Evolutionary conservation across 768 basidiomycete species (phyloP), one percentile per base, ranked within the genome.

Genomic region (Lentinula lateritia): DNA sequence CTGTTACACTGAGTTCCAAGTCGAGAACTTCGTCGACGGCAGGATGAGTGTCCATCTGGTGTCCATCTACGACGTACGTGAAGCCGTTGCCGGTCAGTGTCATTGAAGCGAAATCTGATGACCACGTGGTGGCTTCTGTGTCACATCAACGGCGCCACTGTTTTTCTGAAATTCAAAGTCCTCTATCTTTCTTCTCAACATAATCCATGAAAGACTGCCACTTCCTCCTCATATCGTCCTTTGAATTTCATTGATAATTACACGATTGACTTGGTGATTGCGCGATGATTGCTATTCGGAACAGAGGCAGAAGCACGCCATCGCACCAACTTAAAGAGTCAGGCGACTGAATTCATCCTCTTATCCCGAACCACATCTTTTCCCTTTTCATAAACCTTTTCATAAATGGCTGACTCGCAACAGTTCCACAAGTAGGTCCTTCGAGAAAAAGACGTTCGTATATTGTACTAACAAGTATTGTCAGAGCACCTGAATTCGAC

Each of bases 401-500:
- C 23, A 46, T 18, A 43, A 45, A 59, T 59, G 58, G 41, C 58
- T 46, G 41, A 59, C 45, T 28, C 41, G 12, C 38, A 56, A 38
- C 58, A 59, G n/a, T 59, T 59, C 32, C 48, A 59, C 58, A 59
- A 59, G 58, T 59, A 38, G n/a, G 45, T 43, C 41, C 23, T 36
- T 54, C 39, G 6, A 34, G 43, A 32, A 23, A 35, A 6, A 12
- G 15, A 20, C 2, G 50, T 35, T 4, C 3, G 28, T 35, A 4
- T 38, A 36, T 34, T 48, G 46, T 20, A 48, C 12, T 48, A 18
- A 48, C 46, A 48, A n/a, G 9, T 20, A 12, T 8, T n/a, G 9
- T 23, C 42, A 82, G 81, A 72, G 76, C 77, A 66, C 88, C 88
- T 52, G 87, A 90, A 67, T 91, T 92, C 66, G 89, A 92, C 67